Percentiles rank a stretch among this genome's conserved stretches.
These are phyloP conservation scores for Xylariomycetidae sp. DNA, from an alignment of 2,329 filamentous ascomycete species.

Conservation along the genomic window DNA sequence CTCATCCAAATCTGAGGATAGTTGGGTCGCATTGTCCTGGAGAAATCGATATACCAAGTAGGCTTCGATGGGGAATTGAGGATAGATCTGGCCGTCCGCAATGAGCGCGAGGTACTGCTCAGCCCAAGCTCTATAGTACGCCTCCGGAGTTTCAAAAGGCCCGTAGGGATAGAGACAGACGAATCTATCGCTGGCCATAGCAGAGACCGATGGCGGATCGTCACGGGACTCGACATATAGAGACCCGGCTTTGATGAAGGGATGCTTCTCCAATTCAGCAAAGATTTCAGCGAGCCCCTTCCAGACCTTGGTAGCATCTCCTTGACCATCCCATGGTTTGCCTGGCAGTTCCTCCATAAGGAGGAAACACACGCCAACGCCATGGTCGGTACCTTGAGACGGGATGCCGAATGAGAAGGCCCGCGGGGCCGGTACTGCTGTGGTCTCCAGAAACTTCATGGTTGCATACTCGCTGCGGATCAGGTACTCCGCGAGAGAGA, in stretches of 20 bases:
- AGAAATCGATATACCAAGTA: conserved; percentile 37
- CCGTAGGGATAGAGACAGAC: conserved; percentile 16
- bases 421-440: conserved; percentile 19
- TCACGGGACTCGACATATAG: conserved; percentile 9
- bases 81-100: conserved; percentile 26
- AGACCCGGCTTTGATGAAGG: conserved; percentile 21
- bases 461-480: conserved; percentile 27
- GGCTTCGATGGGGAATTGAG: conserved; percentile 17
- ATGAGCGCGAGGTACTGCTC: conserved; percentile 23
- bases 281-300: conserved; percentile 21
- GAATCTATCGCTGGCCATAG: conserved; percentile 25
- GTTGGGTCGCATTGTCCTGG: conserved; percentile 21
- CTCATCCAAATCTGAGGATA: conserved; percentile 12
- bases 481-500: conserved; percentile 19
- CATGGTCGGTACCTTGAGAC: conserved; percentile 8
- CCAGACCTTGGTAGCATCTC: conserved; percentile 18
- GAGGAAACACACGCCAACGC: conserved; percentile 22
- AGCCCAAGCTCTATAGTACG: conserved; percentile 19
- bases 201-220: conserved; percentile 13
- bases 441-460: conserved; percentile 25
- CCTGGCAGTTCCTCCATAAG: conserved; percentile 23
- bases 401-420: conserved; percentile 19
- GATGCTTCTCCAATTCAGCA: conserved; percentile 20
- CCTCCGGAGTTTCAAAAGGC: conserved; percentile 12
- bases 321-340: conserved; percentile 9